Percentiles rank a stretch among this genome's conserved stretches.
phyloP scores from a whole-genome alignment of 768 basidiomycete species.

The Mycena capillaripes region DNA sequence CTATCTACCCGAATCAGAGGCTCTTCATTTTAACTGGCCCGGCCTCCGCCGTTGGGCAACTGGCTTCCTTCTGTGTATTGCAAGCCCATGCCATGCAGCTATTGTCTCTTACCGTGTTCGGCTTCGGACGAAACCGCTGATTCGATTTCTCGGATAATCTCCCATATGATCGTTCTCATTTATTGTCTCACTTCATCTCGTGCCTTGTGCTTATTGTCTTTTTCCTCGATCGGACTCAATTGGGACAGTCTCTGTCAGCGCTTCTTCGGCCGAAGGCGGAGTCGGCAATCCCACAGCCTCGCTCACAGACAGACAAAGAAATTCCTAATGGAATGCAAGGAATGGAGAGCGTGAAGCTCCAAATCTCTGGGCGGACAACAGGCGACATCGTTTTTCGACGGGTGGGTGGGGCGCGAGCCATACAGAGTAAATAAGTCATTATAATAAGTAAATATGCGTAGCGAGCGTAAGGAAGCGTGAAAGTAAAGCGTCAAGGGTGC shows the following conservation, averaged over 20 bases:
- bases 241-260: no score
- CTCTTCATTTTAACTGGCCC: background rate
- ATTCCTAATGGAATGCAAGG: no score
- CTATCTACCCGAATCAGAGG: background rate
- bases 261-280: background rate
- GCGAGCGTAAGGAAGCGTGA: conserved; percentile 7
- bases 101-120: background rate
- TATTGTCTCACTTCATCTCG: background rate
- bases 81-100: background rate
- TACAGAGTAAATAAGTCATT: conserved; percentile 26
- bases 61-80: background rate
- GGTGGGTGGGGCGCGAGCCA: background rate
- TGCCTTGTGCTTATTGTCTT: conserved; percentile 3
- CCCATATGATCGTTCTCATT: background rate
- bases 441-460: conserved; percentile 18
- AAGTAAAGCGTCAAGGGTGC: conserved; percentile 14
- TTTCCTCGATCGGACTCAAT: background rate
- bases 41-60: background rate
- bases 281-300: background rate
- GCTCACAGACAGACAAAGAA: background rate
- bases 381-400: background rate
- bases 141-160: background rate
- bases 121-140: background rate
- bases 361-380: background rate
- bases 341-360: no score